Evolutionary conservation across 2,329 filamentous ascomycete species (phyloP), one percentile per base, ranked within the genome.

Genomic region (Microascus cirrosus): DNA sequence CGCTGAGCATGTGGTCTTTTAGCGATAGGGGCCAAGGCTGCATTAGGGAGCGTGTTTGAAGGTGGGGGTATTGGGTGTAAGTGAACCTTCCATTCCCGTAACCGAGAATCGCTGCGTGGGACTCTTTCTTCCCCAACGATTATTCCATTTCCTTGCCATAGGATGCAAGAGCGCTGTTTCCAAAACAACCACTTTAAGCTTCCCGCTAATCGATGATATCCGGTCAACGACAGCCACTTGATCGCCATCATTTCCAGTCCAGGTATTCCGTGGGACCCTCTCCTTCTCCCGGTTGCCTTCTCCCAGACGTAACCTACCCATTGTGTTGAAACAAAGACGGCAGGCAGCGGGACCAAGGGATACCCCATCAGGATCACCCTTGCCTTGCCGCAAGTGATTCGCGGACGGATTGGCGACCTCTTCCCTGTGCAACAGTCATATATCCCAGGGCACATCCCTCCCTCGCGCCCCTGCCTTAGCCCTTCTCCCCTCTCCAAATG

Each of bases 191-290:
- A 11, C 5, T 20, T 3, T 20, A 8, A 50, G n/a, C n/a, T 50
- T 50, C 20, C 20, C 7, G 11, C 20, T 22, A 1, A 20, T 24
- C 20, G n/a, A 45, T 4, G 39, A 39, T 56, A 35, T 57, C 55
- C 39, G 32, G 48, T 53, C 20, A 48, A 57, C 39, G 50, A 52
- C 18, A 25, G 25, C 28, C 42, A 53, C 55, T 53, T 53, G 55
- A 57, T 57, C 55, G 55, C 42, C 55, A 22, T 52, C 55, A 13
- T 48, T 11, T 57, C 45, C 48, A 28, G 24, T 22, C n/a, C 32
- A 11, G 25, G 22, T 15, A 20, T 36, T 7, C 28, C 28, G 24
- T 6, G 11, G 12, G 39, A 10, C 22, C 13, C 25, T 20, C 50
- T 28, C 32, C 48, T 10, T 18, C 13, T 52, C 10, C 42, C 11